Base-by-base conservation (phyloP, 2,329 filamentous ascomycete species). In the Nigrospora sphaerica region DNA sequence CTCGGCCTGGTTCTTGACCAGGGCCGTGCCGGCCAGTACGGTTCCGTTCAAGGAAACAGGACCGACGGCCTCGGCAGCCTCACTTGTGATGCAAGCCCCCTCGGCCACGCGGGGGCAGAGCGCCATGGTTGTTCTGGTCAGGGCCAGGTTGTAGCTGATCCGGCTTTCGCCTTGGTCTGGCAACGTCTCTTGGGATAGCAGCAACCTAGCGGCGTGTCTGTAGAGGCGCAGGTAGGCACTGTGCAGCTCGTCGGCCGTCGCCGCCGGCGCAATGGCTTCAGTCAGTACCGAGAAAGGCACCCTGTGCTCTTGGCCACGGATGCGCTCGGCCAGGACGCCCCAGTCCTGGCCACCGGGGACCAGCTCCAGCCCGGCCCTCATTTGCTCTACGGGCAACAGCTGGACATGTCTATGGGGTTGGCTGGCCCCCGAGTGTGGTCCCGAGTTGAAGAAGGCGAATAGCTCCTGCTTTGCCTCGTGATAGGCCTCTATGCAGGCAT, bases 401-500 rank as follows among this genome's bases (percentile, higher is more conserved):
- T 89, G 85, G 23, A 89, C 62, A 56, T 89, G 85, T 4, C 85
- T 66, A 58, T 88, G 85, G 12, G 84, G 77, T 60, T 89, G 85
- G 52, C 81, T 85, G 1, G 85, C 83, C 3, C 85, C 85, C 5
- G 82, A 86, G 56, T 83, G 73, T 12, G 72, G 62, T 2, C 85
- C 85, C 32, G 78, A 82, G 62, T 88, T 89, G 72, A 85, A 87
- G 58, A 86, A 86, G 1, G 76, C 80, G 53, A 77, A 85, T 2
- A 86, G 62, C 28, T 74, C 72, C 23, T 59, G 48, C 14, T 46
- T 51, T 1, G 51, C 19, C 3, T 49, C 46, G 16, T 49, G 57
- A 62, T 83, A 85, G 3, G 78, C 76, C 46, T 72, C 66, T 48
- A 88, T 68, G 54, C 83, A 86, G 0, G 75, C 74, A 47, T 80